Percentiles rank a stretch among this genome's conserved stretches.
These are phyloP conservation scores for apple (Malus domestica) DNA, from an alignment of 306 rosid species.

Conservation along the genomic window DNA sequence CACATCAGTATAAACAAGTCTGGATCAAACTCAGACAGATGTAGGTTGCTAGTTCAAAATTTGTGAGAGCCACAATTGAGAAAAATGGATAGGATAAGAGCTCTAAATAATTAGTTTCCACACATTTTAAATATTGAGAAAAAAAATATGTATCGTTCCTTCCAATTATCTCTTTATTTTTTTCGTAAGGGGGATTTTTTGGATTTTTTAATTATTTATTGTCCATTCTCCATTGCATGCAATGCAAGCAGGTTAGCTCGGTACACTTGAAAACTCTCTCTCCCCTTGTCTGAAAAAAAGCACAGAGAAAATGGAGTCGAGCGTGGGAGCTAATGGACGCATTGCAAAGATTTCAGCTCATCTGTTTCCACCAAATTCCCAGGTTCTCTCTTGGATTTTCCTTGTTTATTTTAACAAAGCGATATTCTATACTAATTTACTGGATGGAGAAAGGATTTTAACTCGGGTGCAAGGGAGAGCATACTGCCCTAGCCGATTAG, in stretches of 20 bases:
- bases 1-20: not conserved
- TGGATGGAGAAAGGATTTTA: rapidly evolving
- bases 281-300: not conserved
- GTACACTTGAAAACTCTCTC: not conserved
- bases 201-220: conserved; percentile 10
- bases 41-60: not conserved
- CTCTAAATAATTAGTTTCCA: conserved; percentile 33
- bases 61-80: conserved; percentile 34
- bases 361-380: conserved; percentile 56
- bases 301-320: conserved; percentile 36
- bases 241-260: not conserved
- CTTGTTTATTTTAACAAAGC: not conserved
- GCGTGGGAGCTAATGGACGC: conserved; percentile 39
- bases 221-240: conserved; percentile 1
- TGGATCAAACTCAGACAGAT: not conserved
- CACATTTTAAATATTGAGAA: conserved; percentile 26
- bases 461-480: too few species aligned
- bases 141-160: conserved; percentile 12
- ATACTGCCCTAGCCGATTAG: not conserved
- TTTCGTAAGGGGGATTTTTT: not conserved
- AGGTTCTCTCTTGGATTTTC: conserved; percentile 21
- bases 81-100: conserved; percentile 55
- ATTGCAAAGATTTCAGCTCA: conserved; percentile 66
- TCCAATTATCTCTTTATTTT: conserved; percentile 26
- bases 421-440: too few species aligned